These are phyloP conservation scores for Dryadomyces quercus-mongolicae DNA, from an alignment of 2,329 filamentous ascomycete species.

Conservation along the genomic window DNA sequence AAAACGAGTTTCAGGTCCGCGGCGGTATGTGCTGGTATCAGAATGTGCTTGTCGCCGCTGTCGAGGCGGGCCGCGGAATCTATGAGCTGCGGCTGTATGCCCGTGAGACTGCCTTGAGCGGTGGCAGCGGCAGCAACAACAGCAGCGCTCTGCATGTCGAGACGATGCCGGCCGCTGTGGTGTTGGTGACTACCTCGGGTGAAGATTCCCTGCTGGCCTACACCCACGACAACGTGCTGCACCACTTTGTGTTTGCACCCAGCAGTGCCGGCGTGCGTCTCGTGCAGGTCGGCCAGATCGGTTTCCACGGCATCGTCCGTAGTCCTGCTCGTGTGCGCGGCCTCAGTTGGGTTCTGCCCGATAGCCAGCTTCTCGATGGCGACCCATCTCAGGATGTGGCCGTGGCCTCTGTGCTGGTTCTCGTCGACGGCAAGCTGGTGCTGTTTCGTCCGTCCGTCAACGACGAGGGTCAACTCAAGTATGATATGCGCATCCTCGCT, in stretches of 20 bases:
- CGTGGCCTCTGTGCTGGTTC: conserved; percentile 82
- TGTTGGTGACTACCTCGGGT: conserved; percentile 77
- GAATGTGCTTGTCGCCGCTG: conserved; percentile 82
- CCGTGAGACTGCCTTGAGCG: conserved; percentile 68
- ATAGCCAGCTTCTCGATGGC: conserved; percentile 76
- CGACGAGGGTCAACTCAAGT: conserved; percentile 76
- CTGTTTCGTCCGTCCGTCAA: conserved; percentile 78
- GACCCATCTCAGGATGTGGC: conserved; percentile 94
- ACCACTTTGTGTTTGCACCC: conserved; percentile 82
- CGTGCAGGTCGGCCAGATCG: conserved; percentile 93
- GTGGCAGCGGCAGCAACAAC: conserved; percentile 31
- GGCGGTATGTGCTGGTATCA: conserved; percentile 99
- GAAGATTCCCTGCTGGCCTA: conserved; percentile 94
- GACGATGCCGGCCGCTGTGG: conserved; percentile 71
- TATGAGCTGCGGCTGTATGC: conserved; percentile 90
- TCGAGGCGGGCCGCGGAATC: conserved; percentile 57
- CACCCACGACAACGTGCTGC: conserved; percentile 89
- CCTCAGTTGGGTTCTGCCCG: conserved; percentile 90
- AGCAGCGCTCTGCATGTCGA: conserved; percentile 61
- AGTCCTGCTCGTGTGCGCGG: conserved; percentile 86
- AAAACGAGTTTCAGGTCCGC: conserved; percentile 83
- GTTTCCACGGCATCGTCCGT: conserved; percentile 89
- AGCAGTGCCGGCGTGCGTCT: conserved; percentile 46
- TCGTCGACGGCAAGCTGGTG: conserved; percentile 96
- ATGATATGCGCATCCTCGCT: conserved; percentile 94